Percentiles rank a stretch among this genome's conserved stretches.
These are phyloP conservation scores for Cyclospora cayetanensis DNA, from an alignment of 169 alveolate genomes.

Conservation along the genomic window DNA sequence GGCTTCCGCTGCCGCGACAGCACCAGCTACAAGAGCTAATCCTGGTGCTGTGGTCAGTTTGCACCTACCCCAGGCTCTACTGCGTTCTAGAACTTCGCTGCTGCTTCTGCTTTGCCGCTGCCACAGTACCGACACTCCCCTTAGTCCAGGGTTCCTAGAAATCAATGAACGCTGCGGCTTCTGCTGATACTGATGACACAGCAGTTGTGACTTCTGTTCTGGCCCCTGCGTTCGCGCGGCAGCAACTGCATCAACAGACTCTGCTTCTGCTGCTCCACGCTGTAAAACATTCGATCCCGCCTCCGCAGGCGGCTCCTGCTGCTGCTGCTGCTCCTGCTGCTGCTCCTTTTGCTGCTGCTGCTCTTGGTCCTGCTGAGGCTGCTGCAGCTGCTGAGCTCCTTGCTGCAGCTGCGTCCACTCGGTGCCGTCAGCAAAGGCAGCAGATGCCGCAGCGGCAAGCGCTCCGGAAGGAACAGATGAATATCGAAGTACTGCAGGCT, in stretches of 20 bases:
- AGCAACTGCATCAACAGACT: neutral
- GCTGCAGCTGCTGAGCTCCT: neutral
- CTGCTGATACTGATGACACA: neutral
- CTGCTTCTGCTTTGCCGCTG: slow-evolving; percentile 59
- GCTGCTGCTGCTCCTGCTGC: slow-evolving; percentile 1
- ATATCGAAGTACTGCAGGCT: slow-evolving; percentile 23
- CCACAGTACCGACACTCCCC: slow-evolving; percentile 25
- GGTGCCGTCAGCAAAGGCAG: slow-evolving; percentile 46
- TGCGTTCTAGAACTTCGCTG: slow-evolving; percentile 51
- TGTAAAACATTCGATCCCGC: slow-evolving; percentile 8
- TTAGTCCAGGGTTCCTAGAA: slow-evolving; percentile 11
- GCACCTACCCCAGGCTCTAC: slow-evolving; percentile 38
- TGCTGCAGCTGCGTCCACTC: slow-evolving; percentile 43
- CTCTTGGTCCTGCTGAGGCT: neutral
- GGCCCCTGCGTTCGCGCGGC: neutral
- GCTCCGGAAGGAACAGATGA: slow-evolving; percentile 46
- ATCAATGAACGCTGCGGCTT: neutral
- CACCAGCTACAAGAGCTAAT: neutral
- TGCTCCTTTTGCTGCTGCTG: neutral
- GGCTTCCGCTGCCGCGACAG: neutral
- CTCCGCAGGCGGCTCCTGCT: neutral
- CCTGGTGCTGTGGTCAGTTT: no score
- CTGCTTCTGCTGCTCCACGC: slow-evolving; percentile 28
- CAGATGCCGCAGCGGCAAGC: slow-evolving; percentile 40
- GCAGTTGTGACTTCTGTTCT: neutral